Evolutionary conservation across 2,329 filamentous ascomycete genomes (phyloP).

Genomic region (Venturia nashicola): DNA sequence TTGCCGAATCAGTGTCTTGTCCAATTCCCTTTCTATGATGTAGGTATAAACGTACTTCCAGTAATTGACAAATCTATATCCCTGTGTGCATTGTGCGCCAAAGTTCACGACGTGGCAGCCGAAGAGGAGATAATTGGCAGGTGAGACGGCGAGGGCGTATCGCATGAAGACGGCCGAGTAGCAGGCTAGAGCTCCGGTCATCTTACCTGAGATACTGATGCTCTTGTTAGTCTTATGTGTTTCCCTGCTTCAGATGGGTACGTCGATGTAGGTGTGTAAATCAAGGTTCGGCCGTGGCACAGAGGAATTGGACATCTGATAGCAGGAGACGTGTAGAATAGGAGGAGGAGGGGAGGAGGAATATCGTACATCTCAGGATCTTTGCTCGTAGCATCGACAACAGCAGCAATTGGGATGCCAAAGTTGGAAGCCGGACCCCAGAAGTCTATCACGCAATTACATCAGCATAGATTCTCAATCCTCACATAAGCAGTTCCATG

Average conservation of each 20-base stretch:
- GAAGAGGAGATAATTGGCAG: constrained; percentile 56
- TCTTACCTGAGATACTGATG: constrained; percentile 49
- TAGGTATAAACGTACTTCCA: constrained; percentile 31
- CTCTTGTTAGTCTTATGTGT: not conserved
- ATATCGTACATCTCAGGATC: constrained; percentile 36
- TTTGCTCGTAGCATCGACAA: constrained; percentile 40
- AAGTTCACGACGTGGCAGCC: constrained; percentile 57
- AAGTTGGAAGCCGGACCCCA: constrained; percentile 41
- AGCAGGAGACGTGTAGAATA: not conserved
- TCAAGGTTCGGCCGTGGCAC: not conserved
- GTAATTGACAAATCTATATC: constrained; percentile 49
- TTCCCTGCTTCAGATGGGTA: not conserved
- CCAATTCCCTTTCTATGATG: not conserved
- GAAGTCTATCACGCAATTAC: constrained; percentile 28
- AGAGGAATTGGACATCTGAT: not conserved
- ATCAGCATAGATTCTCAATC: constrained; percentile 2
- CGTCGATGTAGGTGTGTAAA: not conserved
- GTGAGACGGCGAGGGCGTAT: constrained; percentile 50
- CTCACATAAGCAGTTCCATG: not conserved
- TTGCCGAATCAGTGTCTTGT: not conserved
- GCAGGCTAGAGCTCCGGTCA: constrained; percentile 48
- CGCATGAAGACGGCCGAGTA: constrained; percentile 57
- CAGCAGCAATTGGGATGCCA: constrained; percentile 40
- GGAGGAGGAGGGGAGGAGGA: constrained; percentile 5
- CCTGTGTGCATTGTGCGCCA: constrained; percentile 46